phyloP scores from a whole-genome alignment of 202 grass and related monocot species.

The Hordeum pubiflorum region DNA sequence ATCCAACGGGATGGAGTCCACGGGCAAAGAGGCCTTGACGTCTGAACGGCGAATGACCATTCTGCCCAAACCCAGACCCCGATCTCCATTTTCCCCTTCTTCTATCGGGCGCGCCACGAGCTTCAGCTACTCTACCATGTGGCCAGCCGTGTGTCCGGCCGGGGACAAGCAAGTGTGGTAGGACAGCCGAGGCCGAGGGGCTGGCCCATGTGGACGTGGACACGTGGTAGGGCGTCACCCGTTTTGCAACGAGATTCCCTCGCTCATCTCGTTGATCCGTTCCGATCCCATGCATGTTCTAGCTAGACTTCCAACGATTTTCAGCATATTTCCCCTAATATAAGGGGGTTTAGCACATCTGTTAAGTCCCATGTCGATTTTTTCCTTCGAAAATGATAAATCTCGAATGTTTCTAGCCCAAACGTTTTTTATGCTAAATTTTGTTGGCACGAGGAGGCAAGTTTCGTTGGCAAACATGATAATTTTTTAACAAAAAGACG shows the following conservation, averaged over 20 bases:
- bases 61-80: neutral
- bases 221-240: slow-evolving; percentile 27
- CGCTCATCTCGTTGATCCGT: neutral
- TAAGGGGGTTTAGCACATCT: too few relatives aligned
- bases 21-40: neutral
- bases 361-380: too few relatives aligned
- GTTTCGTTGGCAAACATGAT: too few relatives aligned
- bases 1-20: slow-evolving; percentile 7
- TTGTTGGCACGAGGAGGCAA: too few relatives aligned
- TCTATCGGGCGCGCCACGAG: too few relatives aligned
- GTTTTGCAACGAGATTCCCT: slow-evolving; percentile 30
- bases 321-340: too few relatives aligned
- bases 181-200: neutral
- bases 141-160: neutral
- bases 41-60: neutral
- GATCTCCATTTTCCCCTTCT: too few relatives aligned
- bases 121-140: neutral
- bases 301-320: neutral
- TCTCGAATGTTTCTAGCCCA: too few relatives aligned
- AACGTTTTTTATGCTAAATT: too few relatives aligned
- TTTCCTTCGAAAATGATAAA: too few relatives aligned
- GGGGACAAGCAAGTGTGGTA: neutral
- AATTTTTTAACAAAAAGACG: too few relatives aligned
- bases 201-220: slow-evolving; percentile 31
- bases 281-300: neutral